phyloP scores from a whole-genome alignment of 768 basidiomycete genomes.

The Hypholoma sublateritium region DNA sequence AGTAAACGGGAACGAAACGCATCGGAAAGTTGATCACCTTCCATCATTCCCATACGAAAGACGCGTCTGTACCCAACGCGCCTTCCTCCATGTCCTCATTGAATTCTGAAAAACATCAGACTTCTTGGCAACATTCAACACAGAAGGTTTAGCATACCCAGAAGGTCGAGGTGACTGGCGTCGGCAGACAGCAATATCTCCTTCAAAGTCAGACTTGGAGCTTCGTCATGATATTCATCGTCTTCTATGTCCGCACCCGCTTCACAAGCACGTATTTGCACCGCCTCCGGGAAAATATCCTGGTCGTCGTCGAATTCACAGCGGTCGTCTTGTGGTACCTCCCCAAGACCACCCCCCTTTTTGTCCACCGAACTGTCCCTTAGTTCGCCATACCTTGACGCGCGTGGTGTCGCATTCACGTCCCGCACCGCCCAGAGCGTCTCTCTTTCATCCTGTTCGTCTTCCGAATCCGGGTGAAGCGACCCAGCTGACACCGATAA shows the following conservation, averaged over 20 bases:
- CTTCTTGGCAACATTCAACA: neutral
- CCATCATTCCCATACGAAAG: slow-evolving; percentile 14
- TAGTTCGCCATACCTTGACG: neutral
- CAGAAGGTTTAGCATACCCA: slow-evolving; percentile 25
- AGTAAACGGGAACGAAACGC: neutral
- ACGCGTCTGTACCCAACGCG: slow-evolving; percentile 5
- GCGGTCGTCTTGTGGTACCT: neutral
- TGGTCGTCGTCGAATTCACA: too few relatives aligned
- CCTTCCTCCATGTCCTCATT: slow-evolving; percentile 7
- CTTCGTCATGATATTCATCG: slow-evolving; percentile 33
- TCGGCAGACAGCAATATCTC: slow-evolving; percentile 45
- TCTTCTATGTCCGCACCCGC: slow-evolving; percentile 18
- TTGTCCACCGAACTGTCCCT: too few relatives aligned
- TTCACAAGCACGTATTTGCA: neutral
- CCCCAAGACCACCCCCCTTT: neutral
- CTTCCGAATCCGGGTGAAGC: neutral
- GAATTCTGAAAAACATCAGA: neutral
- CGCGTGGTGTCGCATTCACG: slow-evolving; percentile 10
- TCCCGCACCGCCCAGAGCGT: neutral
- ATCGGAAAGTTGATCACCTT: neutral
- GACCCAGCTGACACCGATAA: neutral
- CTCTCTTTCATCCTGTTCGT: neutral
- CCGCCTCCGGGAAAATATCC: neutral
- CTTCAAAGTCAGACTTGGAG: slow-evolving; percentile 46
- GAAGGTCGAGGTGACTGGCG: slow-evolving; percentile 35